phyloP scores from a whole-genome alignment of 257 asterid genomes.

The Salvia splendens region DNA sequence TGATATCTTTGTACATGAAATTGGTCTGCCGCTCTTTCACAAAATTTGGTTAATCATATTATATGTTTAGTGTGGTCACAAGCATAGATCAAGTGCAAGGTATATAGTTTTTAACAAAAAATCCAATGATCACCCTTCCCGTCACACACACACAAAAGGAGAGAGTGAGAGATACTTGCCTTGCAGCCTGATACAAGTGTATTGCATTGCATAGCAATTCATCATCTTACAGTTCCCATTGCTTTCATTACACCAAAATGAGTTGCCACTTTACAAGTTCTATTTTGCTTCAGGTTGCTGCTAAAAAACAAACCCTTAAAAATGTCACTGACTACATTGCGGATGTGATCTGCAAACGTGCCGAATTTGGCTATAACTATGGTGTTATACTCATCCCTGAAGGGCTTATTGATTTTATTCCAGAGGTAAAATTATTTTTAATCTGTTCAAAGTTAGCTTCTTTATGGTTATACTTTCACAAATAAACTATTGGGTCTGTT shows the following conservation, averaged over 20 bases:
- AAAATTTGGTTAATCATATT: neutral
- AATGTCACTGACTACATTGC: conserved; percentile 81
- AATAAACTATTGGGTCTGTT: conserved; percentile 7
- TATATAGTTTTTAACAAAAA: too few relatives aligned
- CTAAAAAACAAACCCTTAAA: conserved; percentile 82
- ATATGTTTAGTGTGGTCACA: too few relatives aligned
- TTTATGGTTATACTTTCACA: neutral
- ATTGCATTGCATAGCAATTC: conserved; percentile 12
- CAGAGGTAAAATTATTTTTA: conserved; percentile 60
- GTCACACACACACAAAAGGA: too few relatives aligned
- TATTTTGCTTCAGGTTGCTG: conserved; percentile 69
- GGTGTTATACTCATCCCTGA: conserved; percentile 99
- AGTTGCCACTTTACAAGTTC: conserved; percentile 14
- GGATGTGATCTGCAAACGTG: conserved; percentile 85
- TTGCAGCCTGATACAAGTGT: neutral
- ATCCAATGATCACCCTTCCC: too few relatives aligned
- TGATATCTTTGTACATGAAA: neutral
- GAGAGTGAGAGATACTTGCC: too few relatives aligned
- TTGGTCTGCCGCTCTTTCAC: neutral
- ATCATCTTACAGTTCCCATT: neutral
- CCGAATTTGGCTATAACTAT: conserved; percentile 82
- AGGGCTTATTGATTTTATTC: conserved; percentile 98
- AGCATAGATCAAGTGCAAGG: too few relatives aligned
- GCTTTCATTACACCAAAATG: neutral
- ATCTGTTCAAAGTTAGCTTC: neutral